phyloP scores from a whole-genome alignment of 2,329 filamentous ascomycete species.

The Coleophoma cylindrospora region DNA sequence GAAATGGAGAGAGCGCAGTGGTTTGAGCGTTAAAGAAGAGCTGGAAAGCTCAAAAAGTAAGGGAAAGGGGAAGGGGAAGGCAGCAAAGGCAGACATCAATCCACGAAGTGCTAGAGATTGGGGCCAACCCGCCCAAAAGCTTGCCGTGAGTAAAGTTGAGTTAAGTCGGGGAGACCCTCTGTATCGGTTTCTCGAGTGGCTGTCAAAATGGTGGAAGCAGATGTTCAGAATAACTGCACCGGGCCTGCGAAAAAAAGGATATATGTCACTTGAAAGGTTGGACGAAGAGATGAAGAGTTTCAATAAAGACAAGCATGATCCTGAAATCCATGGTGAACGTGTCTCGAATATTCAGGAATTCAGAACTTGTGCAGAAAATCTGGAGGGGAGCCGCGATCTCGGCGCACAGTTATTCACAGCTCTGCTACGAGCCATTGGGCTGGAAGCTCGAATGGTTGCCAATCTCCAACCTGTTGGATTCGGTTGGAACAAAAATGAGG shows the following conservation, averaged over 20 bases:
- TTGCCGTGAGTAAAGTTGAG: conserved; percentile 68
- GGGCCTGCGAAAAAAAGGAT: conserved; percentile 83
- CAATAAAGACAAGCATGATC: conserved; percentile 55
- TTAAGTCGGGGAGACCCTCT: conserved; percentile 81
- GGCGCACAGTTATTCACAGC: conserved; percentile 89
- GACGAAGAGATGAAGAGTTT: conserved; percentile 71
- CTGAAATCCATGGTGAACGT: conserved; percentile 68
- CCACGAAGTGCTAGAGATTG: conserved; percentile 56
- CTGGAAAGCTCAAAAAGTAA: conserved; percentile 28
- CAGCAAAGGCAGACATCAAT: conserved; percentile 30
- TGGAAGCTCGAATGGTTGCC: conserved; percentile 79
- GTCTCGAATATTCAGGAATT: conserved; percentile 65
- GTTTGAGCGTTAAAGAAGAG: conserved; percentile 43
- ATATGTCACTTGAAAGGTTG: conserved; percentile 71
- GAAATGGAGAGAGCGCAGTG: conserved; percentile 66
- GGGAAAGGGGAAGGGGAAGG: conserved; percentile 27
- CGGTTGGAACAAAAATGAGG: conserved; percentile 84
- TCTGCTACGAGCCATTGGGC: conserved; percentile 70
- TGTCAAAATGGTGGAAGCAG: conserved; percentile 87
- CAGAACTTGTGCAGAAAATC: conserved; percentile 59
- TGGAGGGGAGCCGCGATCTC: conserved; percentile 79
- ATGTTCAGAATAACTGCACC: conserved; percentile 73
- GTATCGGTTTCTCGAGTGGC: conserved; percentile 66
- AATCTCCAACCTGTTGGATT: conserved; percentile 85
- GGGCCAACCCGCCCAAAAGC: conserved; percentile 61